Conservation (phyloP, 2,329 filamentous ascomycete genomes). For the Chalaropsis thielavioides region DNA sequence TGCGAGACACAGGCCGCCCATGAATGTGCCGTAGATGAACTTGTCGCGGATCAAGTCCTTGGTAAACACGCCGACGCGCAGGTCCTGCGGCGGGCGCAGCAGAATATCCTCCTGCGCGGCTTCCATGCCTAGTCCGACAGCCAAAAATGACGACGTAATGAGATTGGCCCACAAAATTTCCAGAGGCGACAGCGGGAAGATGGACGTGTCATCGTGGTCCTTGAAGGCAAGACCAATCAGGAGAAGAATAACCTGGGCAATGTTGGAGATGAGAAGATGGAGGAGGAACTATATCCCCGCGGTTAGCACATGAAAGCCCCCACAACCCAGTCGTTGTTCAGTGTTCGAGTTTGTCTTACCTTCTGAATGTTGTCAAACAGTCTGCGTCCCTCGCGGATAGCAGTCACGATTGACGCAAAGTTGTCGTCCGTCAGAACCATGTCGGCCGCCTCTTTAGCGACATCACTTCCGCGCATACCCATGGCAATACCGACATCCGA, state of each 20-base stretch:
- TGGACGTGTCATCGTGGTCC: slow-evolving; percentile 41
- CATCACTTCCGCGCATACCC: slow-evolving; percentile 55
- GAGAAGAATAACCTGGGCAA: slow-evolving; percentile 54
- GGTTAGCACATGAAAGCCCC: slow-evolving; percentile 17
- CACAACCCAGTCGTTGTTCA: neutral
- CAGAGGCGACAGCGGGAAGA: slow-evolving; percentile 57
- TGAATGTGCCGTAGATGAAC: slow-evolving; percentile 49
- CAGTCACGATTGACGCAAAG: slow-evolving; percentile 67
- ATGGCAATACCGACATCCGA: slow-evolving; percentile 65
- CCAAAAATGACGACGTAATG: slow-evolving; percentile 55
- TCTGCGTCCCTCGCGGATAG: slow-evolving; percentile 53
- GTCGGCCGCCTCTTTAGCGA: slow-evolving; percentile 68
- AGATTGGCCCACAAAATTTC: slow-evolving; percentile 68
- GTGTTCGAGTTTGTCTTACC: slow-evolving; percentile 29
- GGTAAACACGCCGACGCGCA: slow-evolving; percentile 48
- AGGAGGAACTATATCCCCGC: slow-evolving; percentile 37
- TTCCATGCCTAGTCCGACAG: slow-evolving; percentile 58
- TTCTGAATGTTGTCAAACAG: slow-evolving; percentile 64
- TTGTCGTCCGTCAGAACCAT: slow-evolving; percentile 84
- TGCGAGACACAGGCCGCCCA: slow-evolving; percentile 46
- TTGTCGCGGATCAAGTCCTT: slow-evolving; percentile 51
- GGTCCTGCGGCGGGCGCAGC: slow-evolving; percentile 46
- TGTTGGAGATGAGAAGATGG: slow-evolving; percentile 54
- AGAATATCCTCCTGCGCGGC: slow-evolving; percentile 54
- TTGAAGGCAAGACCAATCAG: slow-evolving; percentile 57